Conservation (phyloP, 805 yeast species). For the Candida vaughaniae region DNA sequence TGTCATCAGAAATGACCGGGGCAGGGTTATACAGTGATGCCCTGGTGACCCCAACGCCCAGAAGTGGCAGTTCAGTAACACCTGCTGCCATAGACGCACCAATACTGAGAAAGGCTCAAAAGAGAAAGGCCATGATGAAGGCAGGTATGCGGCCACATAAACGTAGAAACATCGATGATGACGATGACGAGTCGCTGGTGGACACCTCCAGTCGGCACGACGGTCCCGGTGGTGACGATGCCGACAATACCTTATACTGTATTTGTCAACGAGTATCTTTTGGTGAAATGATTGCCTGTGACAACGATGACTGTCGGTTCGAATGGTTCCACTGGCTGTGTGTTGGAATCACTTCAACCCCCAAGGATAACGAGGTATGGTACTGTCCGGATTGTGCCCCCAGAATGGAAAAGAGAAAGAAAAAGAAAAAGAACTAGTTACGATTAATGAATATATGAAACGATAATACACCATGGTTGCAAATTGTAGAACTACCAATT, state of each 20-base stretch:
- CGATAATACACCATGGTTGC: too few relatives aligned
- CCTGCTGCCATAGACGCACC: constrained; percentile 15
- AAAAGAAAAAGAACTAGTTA: constrained; percentile 35
- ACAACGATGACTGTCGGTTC: constrained; percentile 78
- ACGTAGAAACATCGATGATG: constrained; percentile 22
- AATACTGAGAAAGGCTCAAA: constrained; percentile 21
- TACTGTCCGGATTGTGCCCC: constrained; percentile 82
- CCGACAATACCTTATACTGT: constrained; percentile 62
- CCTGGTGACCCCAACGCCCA: constrained; percentile 32
- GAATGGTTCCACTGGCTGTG: constrained; percentile 98
- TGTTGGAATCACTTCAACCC: constrained; percentile 86
- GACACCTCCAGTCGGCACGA: constrained; percentile 16
- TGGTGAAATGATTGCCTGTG: constrained; percentile 98
- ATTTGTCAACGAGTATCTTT: constrained; percentile 93
- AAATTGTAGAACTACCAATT: too few relatives aligned
- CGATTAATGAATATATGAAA: too few relatives aligned
- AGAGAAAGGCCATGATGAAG: constrained; percentile 23
- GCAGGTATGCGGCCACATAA: constrained; percentile 20
- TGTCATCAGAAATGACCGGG: constrained; percentile 4
- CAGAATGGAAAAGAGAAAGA: constrained; percentile 44
- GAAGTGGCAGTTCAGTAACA: constrained; percentile 16
- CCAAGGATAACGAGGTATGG: constrained; percentile 81
- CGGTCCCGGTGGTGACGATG: constrained; percentile 38
- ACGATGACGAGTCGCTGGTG: constrained; percentile 15
- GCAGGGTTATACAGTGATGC: constrained; percentile 17